Percentiles rank a stretch among this genome's conserved stretches.
phyloP scores from a whole-genome alignment of 2,329 filamentous ascomycete species.

The Sporothrix variecibatus region DNA sequence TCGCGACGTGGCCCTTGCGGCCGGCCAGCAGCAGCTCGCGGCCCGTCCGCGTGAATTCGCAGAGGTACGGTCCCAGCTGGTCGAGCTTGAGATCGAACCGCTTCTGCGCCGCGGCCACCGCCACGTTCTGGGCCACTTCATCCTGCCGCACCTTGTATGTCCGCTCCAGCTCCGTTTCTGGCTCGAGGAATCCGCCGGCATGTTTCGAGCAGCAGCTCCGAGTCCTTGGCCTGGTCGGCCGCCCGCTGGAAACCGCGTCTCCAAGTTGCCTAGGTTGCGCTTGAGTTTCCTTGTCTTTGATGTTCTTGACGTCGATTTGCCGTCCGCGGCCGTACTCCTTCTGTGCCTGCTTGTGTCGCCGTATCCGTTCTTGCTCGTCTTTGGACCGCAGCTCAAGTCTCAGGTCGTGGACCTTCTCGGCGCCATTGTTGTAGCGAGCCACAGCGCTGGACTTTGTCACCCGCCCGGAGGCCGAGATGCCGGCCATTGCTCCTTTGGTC shows the following conservation, averaged over 20 bases:
- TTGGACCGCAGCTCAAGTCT: slow-evolving; percentile 56
- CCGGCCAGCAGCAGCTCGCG: slow-evolving; percentile 82
- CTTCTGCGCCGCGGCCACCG: slow-evolving; percentile 85
- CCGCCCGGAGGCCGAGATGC: background rate
- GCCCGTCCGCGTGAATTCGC: slow-evolving; percentile 89
- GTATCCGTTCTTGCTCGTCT: slow-evolving; percentile 53
- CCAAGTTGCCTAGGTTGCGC: slow-evolving; percentile 74
- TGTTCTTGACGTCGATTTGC: slow-evolving; percentile 62
- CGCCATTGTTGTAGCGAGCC: slow-evolving; percentile 48
- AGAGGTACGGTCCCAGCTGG: slow-evolving; percentile 80
- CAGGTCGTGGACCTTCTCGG: slow-evolving; percentile 51
- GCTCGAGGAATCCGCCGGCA: slow-evolving; percentile 79
- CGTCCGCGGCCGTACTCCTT: slow-evolving; percentile 82
- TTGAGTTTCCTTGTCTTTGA: slow-evolving; percentile 90
- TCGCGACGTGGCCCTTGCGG: slow-evolving; percentile 90
- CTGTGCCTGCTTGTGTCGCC: slow-evolving; percentile 63
- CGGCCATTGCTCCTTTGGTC: background rate
- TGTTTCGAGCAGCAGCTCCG: slow-evolving; percentile 91
- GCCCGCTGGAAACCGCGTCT: slow-evolving; percentile 84
- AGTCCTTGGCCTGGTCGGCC: slow-evolving; percentile 83
- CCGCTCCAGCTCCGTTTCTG: slow-evolving; percentile 83
- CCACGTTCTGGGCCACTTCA: slow-evolving; percentile 74
- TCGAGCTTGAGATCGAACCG: slow-evolving; percentile 86
- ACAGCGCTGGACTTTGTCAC: background rate
- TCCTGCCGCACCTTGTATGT: slow-evolving; percentile 92